phyloP scores from a whole-genome alignment of 805 yeast genomes.

The Brettanomyces custersianus region DNA sequence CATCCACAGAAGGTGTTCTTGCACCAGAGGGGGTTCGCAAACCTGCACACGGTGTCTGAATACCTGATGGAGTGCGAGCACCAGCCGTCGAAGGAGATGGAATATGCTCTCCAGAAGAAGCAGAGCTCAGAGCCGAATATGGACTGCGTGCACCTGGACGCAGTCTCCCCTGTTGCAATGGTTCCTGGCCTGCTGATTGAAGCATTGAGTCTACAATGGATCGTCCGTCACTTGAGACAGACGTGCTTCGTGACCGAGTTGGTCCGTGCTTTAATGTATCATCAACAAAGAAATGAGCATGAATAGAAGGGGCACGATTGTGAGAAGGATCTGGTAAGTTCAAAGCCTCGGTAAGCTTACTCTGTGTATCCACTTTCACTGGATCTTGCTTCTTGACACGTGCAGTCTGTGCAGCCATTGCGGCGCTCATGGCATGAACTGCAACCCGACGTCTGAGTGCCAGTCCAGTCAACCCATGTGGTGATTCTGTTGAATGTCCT shows the following conservation, averaged over 20 bases:
- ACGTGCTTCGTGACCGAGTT: slow-evolving; percentile 26
- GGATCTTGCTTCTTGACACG: slow-evolving; percentile 14
- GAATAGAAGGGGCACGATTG: slow-evolving; percentile 54
- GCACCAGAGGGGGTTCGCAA: slow-evolving; percentile 6
- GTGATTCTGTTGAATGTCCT: not conserved
- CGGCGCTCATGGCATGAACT: slow-evolving; percentile 29
- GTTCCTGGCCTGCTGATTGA: not conserved
- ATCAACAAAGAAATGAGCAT: slow-evolving; percentile 70
- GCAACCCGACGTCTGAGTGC: slow-evolving; percentile 29
- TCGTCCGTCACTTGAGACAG: slow-evolving; percentile 18
- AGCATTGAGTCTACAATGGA: slow-evolving; percentile 1
- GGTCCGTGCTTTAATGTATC: slow-evolving; percentile 50
- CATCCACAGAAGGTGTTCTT: slow-evolving; percentile 18
- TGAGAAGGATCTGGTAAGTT: slow-evolving; percentile 21
- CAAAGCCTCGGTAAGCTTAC: slow-evolving; percentile 20
- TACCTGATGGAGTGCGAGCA: too few relatives aligned
- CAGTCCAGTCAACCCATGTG: slow-evolving; percentile 8
- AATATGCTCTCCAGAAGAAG: not conserved
- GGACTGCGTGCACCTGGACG: not conserved
- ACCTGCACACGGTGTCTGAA: not conserved
- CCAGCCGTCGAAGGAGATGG: slow-evolving; percentile 2
- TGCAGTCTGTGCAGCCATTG: slow-evolving; percentile 31
- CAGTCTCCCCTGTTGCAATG: not conserved
- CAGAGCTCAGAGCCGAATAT: not conserved
- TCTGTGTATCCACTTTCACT: not conserved